Conservation (phyloP, 2,329 filamentous ascomycete genomes). For the Fusarium protoensiforme region DNA sequence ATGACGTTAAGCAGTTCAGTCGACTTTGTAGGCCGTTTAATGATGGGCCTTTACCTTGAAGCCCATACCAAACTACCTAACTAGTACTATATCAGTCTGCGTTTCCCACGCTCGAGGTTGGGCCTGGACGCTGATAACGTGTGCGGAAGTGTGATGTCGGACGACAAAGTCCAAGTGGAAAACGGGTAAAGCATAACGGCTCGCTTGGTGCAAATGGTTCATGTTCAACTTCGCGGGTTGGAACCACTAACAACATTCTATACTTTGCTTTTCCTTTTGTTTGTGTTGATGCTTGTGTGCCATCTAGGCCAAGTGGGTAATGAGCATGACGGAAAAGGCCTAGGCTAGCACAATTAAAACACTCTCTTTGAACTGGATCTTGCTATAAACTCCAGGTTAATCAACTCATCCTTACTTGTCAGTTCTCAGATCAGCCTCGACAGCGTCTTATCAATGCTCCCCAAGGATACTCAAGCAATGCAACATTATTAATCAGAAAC, state of each 20-base stretch:
- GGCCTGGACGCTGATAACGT: background rate
- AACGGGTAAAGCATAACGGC: too few species aligned
- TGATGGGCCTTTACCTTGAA: background rate
- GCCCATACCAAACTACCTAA: background rate
- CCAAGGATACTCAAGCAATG: background rate
- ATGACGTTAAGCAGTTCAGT: background rate
- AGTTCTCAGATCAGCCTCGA: background rate
- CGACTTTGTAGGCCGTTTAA: accelerated
- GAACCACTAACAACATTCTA: too few species aligned
- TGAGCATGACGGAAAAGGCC: background rate
- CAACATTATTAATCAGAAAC: background rate
- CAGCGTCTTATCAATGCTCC: background rate
- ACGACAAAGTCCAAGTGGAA: too few species aligned
- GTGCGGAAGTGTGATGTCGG: background rate
- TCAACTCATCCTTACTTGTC: background rate
- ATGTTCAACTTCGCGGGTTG: too few species aligned
- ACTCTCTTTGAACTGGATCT: background rate
- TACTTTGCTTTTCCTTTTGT: too few species aligned
- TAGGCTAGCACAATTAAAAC: too few species aligned
- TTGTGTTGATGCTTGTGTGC: too few species aligned
- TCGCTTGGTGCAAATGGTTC: too few species aligned
- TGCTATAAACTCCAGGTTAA: background rate
- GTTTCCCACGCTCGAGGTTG: background rate
- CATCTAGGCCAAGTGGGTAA: background rate
- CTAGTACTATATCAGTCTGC: background rate